Conservation (phyloP, 2,329 filamentous ascomycete species). For the Elsinoe batatas region DNA sequence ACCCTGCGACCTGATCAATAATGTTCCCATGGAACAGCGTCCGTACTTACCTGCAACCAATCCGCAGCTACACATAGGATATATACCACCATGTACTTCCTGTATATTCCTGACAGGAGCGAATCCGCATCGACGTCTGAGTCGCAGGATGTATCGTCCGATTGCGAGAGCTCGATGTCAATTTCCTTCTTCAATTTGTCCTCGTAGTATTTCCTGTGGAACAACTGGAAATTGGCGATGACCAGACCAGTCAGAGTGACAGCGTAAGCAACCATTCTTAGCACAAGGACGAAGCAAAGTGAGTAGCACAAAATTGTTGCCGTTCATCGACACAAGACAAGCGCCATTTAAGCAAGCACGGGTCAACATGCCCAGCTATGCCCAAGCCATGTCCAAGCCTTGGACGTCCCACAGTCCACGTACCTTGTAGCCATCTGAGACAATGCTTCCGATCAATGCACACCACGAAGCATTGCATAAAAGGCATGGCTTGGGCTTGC, state of each 20-base stretch:
- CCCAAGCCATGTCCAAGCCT: not conserved
- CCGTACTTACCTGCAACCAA: slow-evolving; percentile 34
- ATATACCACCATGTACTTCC: slow-evolving; percentile 29
- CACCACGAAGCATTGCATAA: not conserved
- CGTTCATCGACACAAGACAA: not conserved
- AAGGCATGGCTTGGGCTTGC: not conserved
- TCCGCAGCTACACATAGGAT: slow-evolving; percentile 36
- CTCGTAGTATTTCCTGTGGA: slow-evolving; percentile 13
- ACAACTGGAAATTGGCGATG: slow-evolving; percentile 18
- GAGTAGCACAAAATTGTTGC: too few relatives aligned
- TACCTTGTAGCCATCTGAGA: not conserved
- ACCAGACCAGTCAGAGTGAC: slow-evolving; percentile 19
- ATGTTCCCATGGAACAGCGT: not conserved
- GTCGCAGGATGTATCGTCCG: slow-evolving; percentile 15
- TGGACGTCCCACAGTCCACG: not conserved
- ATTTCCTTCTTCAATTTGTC: slow-evolving; percentile 1
- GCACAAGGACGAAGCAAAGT: not conserved
- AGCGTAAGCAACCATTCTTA: slow-evolving; percentile 19
- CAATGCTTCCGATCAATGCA: not conserved
- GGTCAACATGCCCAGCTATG: not conserved
- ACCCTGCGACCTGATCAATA: slow-evolving; percentile 20
- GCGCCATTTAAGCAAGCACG: slow-evolving; percentile 1
- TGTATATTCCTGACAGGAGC: not conserved
- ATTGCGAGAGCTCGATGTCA: slow-evolving; percentile 14
- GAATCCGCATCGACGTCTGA: not conserved